Evolutionary conservation across 179 eudicot genomes (phyloP).

Genomic region (Pouteria campechiana): DNA sequence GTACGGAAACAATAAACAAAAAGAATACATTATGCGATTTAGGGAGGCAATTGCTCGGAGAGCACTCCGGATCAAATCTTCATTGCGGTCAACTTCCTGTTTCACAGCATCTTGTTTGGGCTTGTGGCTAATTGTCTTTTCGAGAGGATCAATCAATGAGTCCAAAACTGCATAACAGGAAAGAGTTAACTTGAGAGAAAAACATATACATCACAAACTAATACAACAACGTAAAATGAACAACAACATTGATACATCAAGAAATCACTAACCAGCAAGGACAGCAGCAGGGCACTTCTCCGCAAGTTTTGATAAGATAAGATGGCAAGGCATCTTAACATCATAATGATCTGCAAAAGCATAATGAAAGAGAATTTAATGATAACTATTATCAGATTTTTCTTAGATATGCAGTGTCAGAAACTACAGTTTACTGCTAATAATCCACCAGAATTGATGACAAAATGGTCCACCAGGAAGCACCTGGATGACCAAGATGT

Average conservation of each 20-base stretch:
- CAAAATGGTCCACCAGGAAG: too few relatives aligned
- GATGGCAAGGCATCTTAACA: conserved; percentile 99
- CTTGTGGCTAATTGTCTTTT: conserved; percentile 72
- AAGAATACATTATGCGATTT: conserved; percentile 60
- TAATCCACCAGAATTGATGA: too few relatives aligned
- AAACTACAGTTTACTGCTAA: too few relatives aligned
- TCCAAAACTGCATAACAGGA: conserved; percentile 57
- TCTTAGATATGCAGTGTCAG: too few relatives aligned
- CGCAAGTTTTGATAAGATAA: conserved; percentile 89
- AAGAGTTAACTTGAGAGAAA: conserved; percentile 1
- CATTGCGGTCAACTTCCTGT: conserved; percentile 99
- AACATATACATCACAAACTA: conserved; percentile 1
- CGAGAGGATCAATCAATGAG: conserved; percentile 95
- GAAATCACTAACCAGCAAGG: conserved; percentile 55
- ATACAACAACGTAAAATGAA: too few relatives aligned
- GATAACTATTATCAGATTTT: too few relatives aligned
- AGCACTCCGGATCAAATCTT: conserved; percentile 96
- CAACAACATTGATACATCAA: not conserved
- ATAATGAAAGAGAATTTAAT: not conserved
- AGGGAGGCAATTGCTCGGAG: conserved; percentile 83
- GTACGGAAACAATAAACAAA: not conserved
- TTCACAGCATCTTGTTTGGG: conserved; percentile 99
- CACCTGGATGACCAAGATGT: too few relatives aligned
- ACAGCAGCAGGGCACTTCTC: conserved; percentile 97
- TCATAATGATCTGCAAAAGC: conserved; percentile 90